Base-by-base conservation (phyloP, 768 basidiomycete genomes). In the Hirschioporus abietinus region DNA sequence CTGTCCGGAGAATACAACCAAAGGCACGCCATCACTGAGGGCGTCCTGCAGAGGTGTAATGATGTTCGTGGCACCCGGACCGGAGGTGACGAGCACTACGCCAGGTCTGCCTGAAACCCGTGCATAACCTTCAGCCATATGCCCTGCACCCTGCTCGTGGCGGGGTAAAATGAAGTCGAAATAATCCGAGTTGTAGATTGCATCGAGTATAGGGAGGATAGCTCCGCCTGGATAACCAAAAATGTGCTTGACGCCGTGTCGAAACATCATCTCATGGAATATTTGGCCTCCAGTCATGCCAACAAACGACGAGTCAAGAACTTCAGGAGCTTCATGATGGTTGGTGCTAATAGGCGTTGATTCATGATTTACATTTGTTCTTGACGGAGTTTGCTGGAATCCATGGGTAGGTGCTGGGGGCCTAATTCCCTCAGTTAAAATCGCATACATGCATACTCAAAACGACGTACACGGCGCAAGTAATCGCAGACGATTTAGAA, bases 191-290 rank as follows among this genome's bases (percentile, higher is more conserved):
- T 96, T 90, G 84, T 98, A 91, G 78, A 99, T 99, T 76, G 97
- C 97, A 76, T 99, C 96, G 78, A 98, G 99, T 20, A 99, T 96
- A 68, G 96, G 97, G 36, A 99, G 87, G 77, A 99, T 98, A 58
- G 96, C 97, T 66, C 96, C 96, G 59, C 96, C 96, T 8, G 96
- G 96, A 78, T 99, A 99, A 42, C 96, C 96, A 72, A 99, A 99
- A 60, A 99, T 85, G 73, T 98, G 93, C 78, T 96, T 97, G 71
- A 99, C 96, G 66, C 84, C 87, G 74, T 99, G 97, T 60, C 96
- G 86, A 68, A 96, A 88, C 93, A 99, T 96, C 96, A 99, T 99
- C 79, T 99, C 96, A 77, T 99, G 95, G 81, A 99, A 97, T 75
- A 99, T 98, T 77, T 98, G 86, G 27, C 96, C 96, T 15, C 96